phyloP scores from a whole-genome alignment of 2,329 filamentous ascomycete genomes.

The Nigrospora sphaerica region DNA sequence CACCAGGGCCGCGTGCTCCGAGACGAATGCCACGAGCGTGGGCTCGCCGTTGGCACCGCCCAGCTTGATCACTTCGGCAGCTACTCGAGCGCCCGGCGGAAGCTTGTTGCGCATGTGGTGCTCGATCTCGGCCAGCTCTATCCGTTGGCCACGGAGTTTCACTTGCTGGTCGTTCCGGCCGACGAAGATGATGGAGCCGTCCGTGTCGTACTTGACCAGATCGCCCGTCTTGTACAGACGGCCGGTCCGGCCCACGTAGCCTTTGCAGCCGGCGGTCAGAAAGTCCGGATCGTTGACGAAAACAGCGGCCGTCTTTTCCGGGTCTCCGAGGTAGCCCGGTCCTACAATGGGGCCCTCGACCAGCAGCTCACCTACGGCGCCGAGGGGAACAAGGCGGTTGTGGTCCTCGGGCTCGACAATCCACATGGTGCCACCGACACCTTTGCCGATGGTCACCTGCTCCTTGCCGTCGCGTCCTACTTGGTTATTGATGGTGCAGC shows the following conservation, averaged over 20 bases:
- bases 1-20: neutral
- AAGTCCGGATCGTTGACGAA: slow-evolving; percentile 31
- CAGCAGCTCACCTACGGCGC: slow-evolving; percentile 5
- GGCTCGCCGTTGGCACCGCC: slow-evolving; percentile 29
- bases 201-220: slow-evolving; percentile 15
- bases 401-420: slow-evolving; percentile 37
- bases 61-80: slow-evolving; percentile 41
- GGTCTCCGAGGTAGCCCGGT: slow-evolving; percentile 22
- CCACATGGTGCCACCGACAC: slow-evolving; percentile 5
- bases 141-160: slow-evolving; percentile 30
- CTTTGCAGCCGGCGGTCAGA: slow-evolving; percentile 31
- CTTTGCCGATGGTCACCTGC: slow-evolving; percentile 3
- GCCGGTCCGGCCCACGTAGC: slow-evolving; percentile 12
- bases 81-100: slow-evolving; percentile 33
- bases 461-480: slow-evolving; percentile 26
- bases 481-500: slow-evolving; percentile 25
- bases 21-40: slow-evolving; percentile 11
- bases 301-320: slow-evolving; percentile 8
- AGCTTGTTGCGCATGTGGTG: slow-evolving; percentile 21
- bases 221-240: slow-evolving; percentile 10
- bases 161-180: slow-evolving; percentile 29
- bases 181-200: slow-evolving; percentile 21
- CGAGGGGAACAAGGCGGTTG: slow-evolving; percentile 23
- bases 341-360: slow-evolving; percentile 7
- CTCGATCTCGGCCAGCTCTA: slow-evolving; percentile 35